phyloP scores from a whole-genome alignment of 352 stramenopile genomes.

The Pythium insidiosum region DNA sequence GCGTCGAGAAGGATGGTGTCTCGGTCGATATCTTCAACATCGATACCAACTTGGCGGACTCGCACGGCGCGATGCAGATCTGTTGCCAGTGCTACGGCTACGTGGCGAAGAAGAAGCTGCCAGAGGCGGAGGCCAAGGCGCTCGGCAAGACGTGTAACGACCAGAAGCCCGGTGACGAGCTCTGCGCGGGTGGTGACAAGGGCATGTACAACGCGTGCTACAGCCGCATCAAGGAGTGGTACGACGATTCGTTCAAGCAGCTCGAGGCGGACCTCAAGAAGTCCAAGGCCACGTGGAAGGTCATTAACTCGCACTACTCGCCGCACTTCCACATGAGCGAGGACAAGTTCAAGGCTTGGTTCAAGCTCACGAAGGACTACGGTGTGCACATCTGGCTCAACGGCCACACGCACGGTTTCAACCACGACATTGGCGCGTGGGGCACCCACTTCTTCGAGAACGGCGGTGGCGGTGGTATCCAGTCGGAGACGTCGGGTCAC shows the following conservation, averaged over 20 bases:
- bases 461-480: slow-evolving; percentile 76
- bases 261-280: slow-evolving; percentile 58
- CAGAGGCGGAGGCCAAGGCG: slow-evolving; percentile 31
- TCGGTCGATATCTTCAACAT: slow-evolving; percentile 87
- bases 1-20: slow-evolving; percentile 64
- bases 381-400: slow-evolving; percentile 77
- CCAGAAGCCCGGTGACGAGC: slow-evolving; percentile 39
- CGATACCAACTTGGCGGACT: slow-evolving; percentile 82
- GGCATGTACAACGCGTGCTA: slow-evolving; percentile 78
- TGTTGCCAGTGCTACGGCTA: slow-evolving; percentile 87
- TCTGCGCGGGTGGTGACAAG: slow-evolving; percentile 55
- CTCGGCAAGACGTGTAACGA: slow-evolving; percentile 73
- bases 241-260: slow-evolving; percentile 59
- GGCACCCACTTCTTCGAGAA: slow-evolving; percentile 87
- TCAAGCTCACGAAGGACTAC: slow-evolving; percentile 71
- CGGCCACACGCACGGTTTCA: slow-evolving; percentile 83
- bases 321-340: slow-evolving; percentile 86
- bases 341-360: slow-evolving; percentile 87
- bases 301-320: slow-evolving; percentile 88
- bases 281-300: slow-evolving; percentile 79
- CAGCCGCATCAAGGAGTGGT: slow-evolving; percentile 71
- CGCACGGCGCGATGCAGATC: slow-evolving; percentile 77
- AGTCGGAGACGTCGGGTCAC: slow-evolving; percentile 75
- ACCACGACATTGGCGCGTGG: slow-evolving; percentile 81
- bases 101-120: slow-evolving; percentile 52